These are phyloP conservation scores for Phytophthora chlamydospora DNA, from an alignment of 352 stramenopile species.

Conservation along the genomic window DNA sequence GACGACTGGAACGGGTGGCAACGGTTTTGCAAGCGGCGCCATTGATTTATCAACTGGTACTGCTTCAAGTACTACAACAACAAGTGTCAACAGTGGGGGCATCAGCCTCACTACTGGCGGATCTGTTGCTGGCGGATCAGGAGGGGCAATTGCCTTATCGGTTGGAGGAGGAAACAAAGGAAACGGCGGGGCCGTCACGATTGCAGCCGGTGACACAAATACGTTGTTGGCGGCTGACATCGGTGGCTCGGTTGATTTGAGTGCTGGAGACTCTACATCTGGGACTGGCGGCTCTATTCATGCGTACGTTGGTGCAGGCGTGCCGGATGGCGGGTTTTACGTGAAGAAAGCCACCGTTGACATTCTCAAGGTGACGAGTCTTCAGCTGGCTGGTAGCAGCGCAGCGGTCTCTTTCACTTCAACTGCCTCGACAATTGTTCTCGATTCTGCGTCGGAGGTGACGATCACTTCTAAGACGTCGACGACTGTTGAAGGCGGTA, in stretches of 20 bases:
- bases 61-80: conserved; percentile 25
- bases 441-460: conserved; percentile 45
- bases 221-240: conserved; percentile 19
- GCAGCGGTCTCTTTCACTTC: conserved; percentile 47
- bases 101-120: conserved; percentile 40
- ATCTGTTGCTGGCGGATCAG: conserved; percentile 35
- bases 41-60: conserved; percentile 45
- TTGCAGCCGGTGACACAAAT: conserved; percentile 49
- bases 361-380: conserved; percentile 50
- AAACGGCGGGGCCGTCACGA: conserved; percentile 43
- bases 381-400: conserved; percentile 37
- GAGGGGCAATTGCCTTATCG: conserved; percentile 44
- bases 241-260: conserved; percentile 52
- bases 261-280: conserved; percentile 38
- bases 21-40: conserved; percentile 39
- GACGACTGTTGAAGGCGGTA: conserved; percentile 50
- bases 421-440: conserved; percentile 47
- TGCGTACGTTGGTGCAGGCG: conserved; percentile 32
- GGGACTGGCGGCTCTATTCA: conserved; percentile 57
- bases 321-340: conserved; percentile 42
- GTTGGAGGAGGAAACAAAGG: conserved; percentile 43
- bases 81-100: conserved; percentile 27
- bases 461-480: conserved; percentile 43
- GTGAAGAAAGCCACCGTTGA: conserved; percentile 43
- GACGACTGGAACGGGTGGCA: conserved; percentile 29